Conservation (phyloP, 2,329 filamentous ascomycete genomes). For the Colletotrichum sansevieriae region DNA sequence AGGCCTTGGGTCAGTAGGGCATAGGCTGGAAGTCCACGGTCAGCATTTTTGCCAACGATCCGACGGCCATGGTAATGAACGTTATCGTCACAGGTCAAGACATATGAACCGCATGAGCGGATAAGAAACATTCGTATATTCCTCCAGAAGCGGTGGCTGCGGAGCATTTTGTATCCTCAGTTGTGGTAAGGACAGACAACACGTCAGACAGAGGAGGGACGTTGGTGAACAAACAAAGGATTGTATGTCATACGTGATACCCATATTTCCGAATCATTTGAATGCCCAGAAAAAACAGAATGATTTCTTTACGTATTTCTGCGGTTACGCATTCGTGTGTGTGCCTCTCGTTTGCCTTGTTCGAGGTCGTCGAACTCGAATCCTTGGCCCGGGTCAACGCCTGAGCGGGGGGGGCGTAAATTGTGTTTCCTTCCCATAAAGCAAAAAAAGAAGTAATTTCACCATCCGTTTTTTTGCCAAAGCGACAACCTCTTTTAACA, state of each 20-base stretch:
- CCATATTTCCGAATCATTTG: constrained; percentile 35
- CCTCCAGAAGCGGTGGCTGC: constrained; percentile 2
- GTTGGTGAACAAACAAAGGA: neutral
- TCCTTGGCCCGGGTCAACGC: no score
- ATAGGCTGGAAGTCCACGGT: no score
- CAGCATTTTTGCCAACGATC: neutral
- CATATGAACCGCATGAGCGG: neutral
- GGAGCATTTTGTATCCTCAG: neutral
- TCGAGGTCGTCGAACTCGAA: no score
- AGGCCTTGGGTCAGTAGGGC: no score
- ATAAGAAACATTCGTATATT: constrained; percentile 23
- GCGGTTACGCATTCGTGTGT: constrained; percentile 40
- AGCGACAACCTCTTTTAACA: constrained; percentile 23
- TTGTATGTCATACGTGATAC: constrained; percentile 22
- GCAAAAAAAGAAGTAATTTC: constrained; percentile 23
- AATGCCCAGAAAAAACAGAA: constrained; percentile 38
- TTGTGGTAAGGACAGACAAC: neutral
- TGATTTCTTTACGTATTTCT: constrained; percentile 38
- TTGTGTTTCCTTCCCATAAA: constrained; percentile 23
- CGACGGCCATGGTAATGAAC: no score
- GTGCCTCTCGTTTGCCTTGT: constrained; percentile 1
- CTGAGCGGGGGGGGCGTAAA: no score
- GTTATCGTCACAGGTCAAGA: neutral
- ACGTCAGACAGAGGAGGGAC: no score
- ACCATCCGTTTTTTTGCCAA: constrained; percentile 33